Conservation (phyloP, 192 early-diverging fungal species). For the Backusella tarrabulga region DNA sequence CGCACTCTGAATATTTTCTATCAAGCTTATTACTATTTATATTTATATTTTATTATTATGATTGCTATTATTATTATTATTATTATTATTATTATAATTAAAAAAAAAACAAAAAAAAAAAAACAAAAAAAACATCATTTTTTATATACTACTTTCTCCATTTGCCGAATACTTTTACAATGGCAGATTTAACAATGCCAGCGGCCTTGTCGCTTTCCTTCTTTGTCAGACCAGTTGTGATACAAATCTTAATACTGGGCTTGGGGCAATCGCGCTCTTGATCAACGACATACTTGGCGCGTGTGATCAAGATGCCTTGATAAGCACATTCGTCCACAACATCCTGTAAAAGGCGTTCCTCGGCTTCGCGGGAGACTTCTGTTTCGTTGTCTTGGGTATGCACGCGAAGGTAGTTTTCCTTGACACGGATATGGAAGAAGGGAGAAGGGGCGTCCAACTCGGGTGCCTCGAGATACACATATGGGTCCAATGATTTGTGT, state of each 20-base stretch:
- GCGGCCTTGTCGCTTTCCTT: constrained; percentile 89
- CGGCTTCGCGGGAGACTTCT: constrained; percentile 54
- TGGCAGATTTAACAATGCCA: constrained; percentile 69
- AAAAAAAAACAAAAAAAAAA: not conserved
- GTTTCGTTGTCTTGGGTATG: constrained; percentile 16
- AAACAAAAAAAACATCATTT: not conserved
- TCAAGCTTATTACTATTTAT: too few species aligned
- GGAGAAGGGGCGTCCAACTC: constrained; percentile 44
- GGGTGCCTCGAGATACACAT: constrained; percentile 14
- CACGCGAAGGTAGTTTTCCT: constrained; percentile 30
- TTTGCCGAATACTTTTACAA: constrained; percentile 50
- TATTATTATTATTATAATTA: not conserved
- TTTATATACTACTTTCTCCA: constrained; percentile 26
- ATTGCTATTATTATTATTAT: not conserved
- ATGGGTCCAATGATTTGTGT: constrained; percentile 22
- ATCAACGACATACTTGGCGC: constrained; percentile 81
- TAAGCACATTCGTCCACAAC: constrained; percentile 75
- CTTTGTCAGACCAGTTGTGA: constrained; percentile 69
- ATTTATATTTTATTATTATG: too few species aligned
- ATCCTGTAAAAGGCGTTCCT: constrained; percentile 78
- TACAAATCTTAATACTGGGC: constrained; percentile 83
- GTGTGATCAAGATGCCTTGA: constrained; percentile 82
- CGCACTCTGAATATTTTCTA: too few species aligned
- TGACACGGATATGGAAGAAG: constrained; percentile 75
- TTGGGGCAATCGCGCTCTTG: constrained; percentile 77